Base-by-base conservation (phyloP, 768 basidiomycete genomes). In the Tulasnella sp. region DNA sequence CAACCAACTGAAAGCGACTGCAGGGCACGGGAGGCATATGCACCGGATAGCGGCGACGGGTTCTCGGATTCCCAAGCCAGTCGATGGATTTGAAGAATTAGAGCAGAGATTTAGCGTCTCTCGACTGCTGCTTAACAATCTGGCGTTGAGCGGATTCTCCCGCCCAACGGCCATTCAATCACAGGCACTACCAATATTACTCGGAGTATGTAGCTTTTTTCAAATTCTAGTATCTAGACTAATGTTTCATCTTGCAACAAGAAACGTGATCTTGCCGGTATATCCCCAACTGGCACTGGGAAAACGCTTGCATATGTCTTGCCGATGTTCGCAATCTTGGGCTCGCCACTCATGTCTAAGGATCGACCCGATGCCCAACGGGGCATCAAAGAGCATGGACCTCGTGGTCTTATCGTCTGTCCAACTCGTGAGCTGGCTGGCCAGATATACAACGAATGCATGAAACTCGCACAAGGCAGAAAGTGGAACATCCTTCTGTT, bases 251-350 rank as follows among this genome's bases (percentile, higher is more conserved):
- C 40, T 14, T 62, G 67, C 5, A 44, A 29, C 35, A 73, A 92
- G 92, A 83, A 83, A 74, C 88, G 92, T 72, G 96, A 99, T 80
- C 83, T 97, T 29, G 89, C 92, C 69, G 96, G 95, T 35, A 91
- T 98, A 22, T 97, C 97, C 0, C 97, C 97, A 0, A 99, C 97
- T 5, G 97, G 97, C 66, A 95, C 93, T 11, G 97, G 97, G 73
- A 99, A 99, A 83, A 99, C 97, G 0, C 83, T 98, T 6, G 87
- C 95, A 0, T 99, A 98, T 80, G 83, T 97, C 16, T 81, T 97
- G 17, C 95, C 97, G 0, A 83, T 94, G 29, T 85, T 98, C 73
- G 82, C 87, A 12, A 79, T 82, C 19, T 80, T 94, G 6, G 81
- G 80, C 16, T 79, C 83, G 3, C 92, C 92, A 6, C 78, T 83